Evolutionary conservation across 176 grass and related monocot genomes (phyloP).

Genomic region (Ensete ventricosum): DNA sequence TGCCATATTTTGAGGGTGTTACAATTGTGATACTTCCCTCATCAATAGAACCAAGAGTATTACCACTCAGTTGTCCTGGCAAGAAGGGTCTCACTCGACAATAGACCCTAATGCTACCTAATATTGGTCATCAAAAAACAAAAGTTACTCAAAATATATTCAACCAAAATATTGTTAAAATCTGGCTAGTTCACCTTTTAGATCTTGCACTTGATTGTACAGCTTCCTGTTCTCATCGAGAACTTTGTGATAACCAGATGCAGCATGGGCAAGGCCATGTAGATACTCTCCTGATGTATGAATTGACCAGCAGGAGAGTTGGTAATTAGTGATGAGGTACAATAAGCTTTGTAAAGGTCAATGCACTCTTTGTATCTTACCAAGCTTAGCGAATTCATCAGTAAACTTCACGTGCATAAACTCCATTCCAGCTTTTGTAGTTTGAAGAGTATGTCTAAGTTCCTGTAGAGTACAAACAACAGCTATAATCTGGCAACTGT

Average conservation of each 20-base stretch:
- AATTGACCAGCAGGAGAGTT: conserved; percentile 24
- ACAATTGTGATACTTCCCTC: conserved; percentile 77
- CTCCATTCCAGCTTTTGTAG: conserved; percentile 70
- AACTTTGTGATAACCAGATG: conserved; percentile 90
- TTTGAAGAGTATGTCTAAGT: conserved; percentile 58
- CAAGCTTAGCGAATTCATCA: conserved; percentile 66
- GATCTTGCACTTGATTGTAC: conserved; percentile 99
- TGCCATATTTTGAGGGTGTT: conserved; percentile 68
- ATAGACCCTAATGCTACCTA: conserved; percentile 97
- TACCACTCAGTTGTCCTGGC: conserved; percentile 71
- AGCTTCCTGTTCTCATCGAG: conserved; percentile 95
- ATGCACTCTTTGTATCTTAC: conserved; percentile 34
- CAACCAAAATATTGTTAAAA: conserved; percentile 6
- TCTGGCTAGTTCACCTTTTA: conserved; percentile 51
- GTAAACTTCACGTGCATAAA: conserved; percentile 81
- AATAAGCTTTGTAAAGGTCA: conserved; percentile 10
- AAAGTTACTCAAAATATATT: conserved; percentile 22
- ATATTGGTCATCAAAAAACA: conserved; percentile 18
- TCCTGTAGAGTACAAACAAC: conserved; percentile 41
- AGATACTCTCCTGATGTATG: conserved; percentile 65
- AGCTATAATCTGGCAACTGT: not conserved
- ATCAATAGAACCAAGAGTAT: conserved; percentile 61
- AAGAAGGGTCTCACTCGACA: conserved; percentile 92
- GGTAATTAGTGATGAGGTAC: conserved; percentile 14
- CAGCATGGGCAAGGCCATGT: conserved; percentile 73